A percentile compares a stretch with the other conserved stretches of the same genome.
phyloP scores from a whole-genome alignment of 768 basidiomycete genomes.

The Termitomyces sp. region DNA sequence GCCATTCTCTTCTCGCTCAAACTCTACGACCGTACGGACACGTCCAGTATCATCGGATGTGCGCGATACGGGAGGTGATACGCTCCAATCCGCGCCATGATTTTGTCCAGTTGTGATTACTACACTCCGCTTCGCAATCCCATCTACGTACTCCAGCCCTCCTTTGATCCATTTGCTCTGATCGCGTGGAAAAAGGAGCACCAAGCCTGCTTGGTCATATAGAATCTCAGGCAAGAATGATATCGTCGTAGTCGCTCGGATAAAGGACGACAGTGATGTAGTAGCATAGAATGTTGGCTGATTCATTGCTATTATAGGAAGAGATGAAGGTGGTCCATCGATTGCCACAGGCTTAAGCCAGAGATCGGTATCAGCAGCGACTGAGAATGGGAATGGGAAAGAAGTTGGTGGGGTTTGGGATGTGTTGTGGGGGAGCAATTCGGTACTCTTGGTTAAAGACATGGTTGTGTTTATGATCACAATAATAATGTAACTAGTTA shows the following conservation, averaged over 20 bases:
- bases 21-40: conserved; percentile 10
- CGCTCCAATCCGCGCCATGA: conserved; percentile 14
- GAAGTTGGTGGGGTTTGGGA: conserved; percentile 11
- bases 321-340: conserved; percentile 5
- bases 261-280: conserved; percentile 5
- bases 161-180: conserved; percentile 14
- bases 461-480: neutral
- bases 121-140: conserved; percentile 11
- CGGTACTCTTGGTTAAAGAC: neutral
- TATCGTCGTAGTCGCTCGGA: conserved; percentile 11
- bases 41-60: neutral
- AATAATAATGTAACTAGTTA: neutral
- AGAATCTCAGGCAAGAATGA: conserved; percentile 9
- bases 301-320: conserved; percentile 5
- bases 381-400: conserved; percentile 11
- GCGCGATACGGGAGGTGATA: conserved; percentile 9
- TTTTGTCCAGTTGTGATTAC: conserved; percentile 10
- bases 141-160: conserved; percentile 13
- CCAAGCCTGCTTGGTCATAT: conserved; percentile 14
- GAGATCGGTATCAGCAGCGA: conserved; percentile 13
- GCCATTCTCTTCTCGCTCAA: conserved; percentile 14
- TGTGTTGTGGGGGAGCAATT: conserved; percentile 9
- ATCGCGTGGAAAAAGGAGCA: conserved; percentile 10
- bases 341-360: conserved; percentile 16
- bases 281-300: conserved; percentile 14